Evolutionary conservation across 305 asterid species (phyloP), one percentile per base, ranked within the genome.

Genomic region (Ilex paraguariensis): DNA sequence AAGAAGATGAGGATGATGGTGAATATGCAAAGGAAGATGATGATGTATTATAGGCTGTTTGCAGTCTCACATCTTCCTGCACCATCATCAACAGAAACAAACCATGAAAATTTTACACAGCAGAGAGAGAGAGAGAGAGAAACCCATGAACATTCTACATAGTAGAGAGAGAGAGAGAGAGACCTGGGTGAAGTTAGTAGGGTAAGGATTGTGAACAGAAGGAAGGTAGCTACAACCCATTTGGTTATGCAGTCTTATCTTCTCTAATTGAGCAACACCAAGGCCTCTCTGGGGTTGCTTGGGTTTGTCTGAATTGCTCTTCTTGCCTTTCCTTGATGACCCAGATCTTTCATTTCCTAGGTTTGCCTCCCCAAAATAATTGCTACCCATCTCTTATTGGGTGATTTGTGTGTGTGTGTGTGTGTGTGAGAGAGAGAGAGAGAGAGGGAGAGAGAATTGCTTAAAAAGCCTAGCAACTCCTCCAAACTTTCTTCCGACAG

Each of bases 221-320:
- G 84, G 78, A 49, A 61, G 67, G 57, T 74, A 74, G 36, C 31
- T 57, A 57, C 80, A 66, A 4, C 96, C 91, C 66, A 86, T 82
- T 82, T 91, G 94, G 73, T 78, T 79, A 55, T 88, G 87, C 71
- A 91, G 67, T 81, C 98, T 91, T 77, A 88, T 91, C 75, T 88
- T 91, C 76, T 91, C 98, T 71, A 91, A 85, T 77, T 91, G 96
- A 3, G 98, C 96, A 71, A 88, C 96, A 32, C 98, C 96, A 49
- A 88, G 90, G 3, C 96, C 98, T 72, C 96, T 80, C 60, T 88
- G 98, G 2, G 98, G 96, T 60, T 88, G 94, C 31, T 91, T 91
- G 0, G 87, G 95, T 86, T 84, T 87, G 57, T 91, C 91, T 0
- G 87, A 78, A 52, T 74, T 63, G 36, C 54, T 70, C 66, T 85